phyloP scores from a whole-genome alignment of 257 asterid species.

The Ocimum tenuiflorum region DNA sequence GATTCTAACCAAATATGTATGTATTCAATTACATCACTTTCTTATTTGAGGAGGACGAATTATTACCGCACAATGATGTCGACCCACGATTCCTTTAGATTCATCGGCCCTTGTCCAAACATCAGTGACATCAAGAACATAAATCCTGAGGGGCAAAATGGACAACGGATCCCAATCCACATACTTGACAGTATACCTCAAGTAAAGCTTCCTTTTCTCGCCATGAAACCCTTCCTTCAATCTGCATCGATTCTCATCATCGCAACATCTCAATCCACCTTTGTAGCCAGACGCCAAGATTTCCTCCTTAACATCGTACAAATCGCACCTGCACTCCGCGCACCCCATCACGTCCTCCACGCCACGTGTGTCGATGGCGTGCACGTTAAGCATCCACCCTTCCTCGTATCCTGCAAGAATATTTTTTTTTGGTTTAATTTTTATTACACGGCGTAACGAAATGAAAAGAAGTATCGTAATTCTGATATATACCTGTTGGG shows the following conservation, averaged over 20 bases:
- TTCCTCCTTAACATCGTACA: conserved; percentile 39
- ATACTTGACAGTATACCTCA: conserved; percentile 52
- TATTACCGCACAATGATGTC: conserved; percentile 30
- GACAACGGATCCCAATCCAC: conserved; percentile 48
- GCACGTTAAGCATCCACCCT: conserved; percentile 59
- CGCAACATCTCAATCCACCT: conserved; percentile 61
- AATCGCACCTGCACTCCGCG: conserved; percentile 53
- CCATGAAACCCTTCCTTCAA: conserved; percentile 38
- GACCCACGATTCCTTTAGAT: conserved; percentile 17
- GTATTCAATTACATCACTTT: neutral
- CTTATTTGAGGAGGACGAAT: no score
- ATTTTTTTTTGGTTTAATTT: no score
- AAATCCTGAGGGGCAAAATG: conserved; percentile 41
- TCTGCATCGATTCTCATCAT: conserved; percentile 43
- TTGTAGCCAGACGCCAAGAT: conserved; percentile 27
- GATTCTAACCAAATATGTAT: neutral
- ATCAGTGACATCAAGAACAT: conserved; percentile 48
- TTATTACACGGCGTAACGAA: no score
- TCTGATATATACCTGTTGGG: conserved; percentile 28
- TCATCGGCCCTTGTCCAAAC: conserved; percentile 11
- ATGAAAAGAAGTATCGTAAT: no score
- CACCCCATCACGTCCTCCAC: conserved; percentile 52
- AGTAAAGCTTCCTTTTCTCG: conserved; percentile 33
- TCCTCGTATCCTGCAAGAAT: conserved; percentile 39
- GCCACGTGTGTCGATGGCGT: conserved; percentile 64